phyloP scores from a whole-genome alignment of 306 rosid genomes.

The Fragaria nilgerrensis region DNA sequence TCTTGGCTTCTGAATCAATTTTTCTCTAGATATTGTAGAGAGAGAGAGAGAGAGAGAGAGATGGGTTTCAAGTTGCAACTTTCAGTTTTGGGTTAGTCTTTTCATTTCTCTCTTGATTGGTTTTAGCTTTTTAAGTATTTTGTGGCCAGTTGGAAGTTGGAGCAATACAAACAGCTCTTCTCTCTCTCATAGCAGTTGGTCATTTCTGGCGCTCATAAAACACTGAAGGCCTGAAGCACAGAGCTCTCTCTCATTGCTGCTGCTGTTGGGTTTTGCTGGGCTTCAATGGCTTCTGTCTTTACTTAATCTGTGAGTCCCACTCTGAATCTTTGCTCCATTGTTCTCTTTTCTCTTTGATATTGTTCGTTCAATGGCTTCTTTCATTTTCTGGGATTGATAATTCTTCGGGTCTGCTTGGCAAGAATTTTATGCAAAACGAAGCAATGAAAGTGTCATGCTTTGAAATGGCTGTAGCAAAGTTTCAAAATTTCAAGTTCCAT shows the following conservation, averaged over 20 bases:
- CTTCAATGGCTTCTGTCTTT: constrained; percentile 33
- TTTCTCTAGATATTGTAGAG: not conserved
- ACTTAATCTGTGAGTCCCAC: constrained; percentile 38
- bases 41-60: constrained; percentile 9
- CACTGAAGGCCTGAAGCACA: not conserved
- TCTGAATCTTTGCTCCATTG: not conserved
- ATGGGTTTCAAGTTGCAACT: constrained; percentile 13
- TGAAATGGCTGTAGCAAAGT: not conserved
- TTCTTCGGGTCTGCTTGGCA: constrained; percentile 18
- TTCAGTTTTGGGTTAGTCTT: not conserved
- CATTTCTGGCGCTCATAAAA: not conserved
- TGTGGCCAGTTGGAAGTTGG: constrained; percentile 8
- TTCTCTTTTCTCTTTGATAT: not conserved
- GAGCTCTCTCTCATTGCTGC: not conserved
- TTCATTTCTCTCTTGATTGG: not conserved
- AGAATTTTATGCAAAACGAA: constrained; percentile 7
- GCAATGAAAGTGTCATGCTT: not conserved
- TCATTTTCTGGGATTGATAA: not conserved
- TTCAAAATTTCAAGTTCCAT: not conserved
- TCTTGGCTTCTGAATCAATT: constrained; percentile 4
- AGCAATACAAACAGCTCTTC: constrained; percentile 10
- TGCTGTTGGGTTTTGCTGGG: constrained; percentile 14
- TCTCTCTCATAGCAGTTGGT: not conserved
- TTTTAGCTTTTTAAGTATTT: not conserved
- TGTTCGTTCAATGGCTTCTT: not conserved